phyloP scores from a whole-genome alignment of 805 yeast genomes.

The Lachancea cidri region DNA sequence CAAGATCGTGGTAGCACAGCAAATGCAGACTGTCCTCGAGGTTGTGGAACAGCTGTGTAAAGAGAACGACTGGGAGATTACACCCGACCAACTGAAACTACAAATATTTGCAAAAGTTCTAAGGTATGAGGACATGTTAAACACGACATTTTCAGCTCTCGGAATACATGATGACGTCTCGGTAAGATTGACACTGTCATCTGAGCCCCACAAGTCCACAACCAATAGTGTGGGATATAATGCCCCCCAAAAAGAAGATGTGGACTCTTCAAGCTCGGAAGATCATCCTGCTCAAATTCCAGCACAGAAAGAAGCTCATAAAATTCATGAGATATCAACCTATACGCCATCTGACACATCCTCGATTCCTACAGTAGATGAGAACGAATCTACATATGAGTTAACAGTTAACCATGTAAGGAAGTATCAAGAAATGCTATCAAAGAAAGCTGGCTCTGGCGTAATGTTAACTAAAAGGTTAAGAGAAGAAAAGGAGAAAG shows the following conservation, averaged over 20 bases:
- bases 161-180: conserved; percentile 7
- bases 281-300: background rate
- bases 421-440: conserved; percentile 46
- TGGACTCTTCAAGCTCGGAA: background rate
- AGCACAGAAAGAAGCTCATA: conserved; percentile 2
- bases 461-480: conserved; percentile 41
- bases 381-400: conserved; percentile 39
- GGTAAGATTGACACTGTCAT: conserved; percentile 1
- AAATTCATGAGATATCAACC: conserved; percentile 18
- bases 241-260: no score
- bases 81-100: conserved; percentile 8
- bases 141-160: conserved; percentile 5
- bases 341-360: conserved; percentile 19
- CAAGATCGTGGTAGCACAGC: conserved; percentile 23
- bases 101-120: conserved; percentile 22
- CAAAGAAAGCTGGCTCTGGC: conserved; percentile 36
- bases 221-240: no score
- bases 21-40: conserved; percentile 14
- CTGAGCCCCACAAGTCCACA: background rate
- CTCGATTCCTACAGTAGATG: conserved; percentile 14
- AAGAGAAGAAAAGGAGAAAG: conserved; percentile 33
- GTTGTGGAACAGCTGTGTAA: conserved; percentile 14
- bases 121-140: conserved; percentile 5
- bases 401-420: conserved; percentile 49
- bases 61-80: conserved; percentile 12